Evolutionary conservation across 1,284 basidiomycete species (phyloP), one percentile per base, ranked within the genome.

Genomic region (Polyporus tsugae): DNA sequence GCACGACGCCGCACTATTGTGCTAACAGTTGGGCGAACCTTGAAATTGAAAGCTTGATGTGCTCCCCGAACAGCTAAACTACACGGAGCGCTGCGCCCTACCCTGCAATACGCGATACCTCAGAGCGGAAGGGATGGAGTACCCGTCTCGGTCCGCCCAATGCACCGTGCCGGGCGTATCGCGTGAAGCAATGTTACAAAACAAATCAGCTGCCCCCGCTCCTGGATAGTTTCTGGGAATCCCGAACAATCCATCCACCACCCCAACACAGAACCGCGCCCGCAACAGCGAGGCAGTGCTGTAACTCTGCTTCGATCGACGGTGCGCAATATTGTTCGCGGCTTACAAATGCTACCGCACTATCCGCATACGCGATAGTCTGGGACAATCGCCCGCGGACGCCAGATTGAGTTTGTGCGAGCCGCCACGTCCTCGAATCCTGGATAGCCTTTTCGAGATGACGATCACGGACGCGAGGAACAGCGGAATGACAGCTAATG

Each of bases 321-420:
- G 6, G 42, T 44, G 42, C 42, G 42, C 44, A 22, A n/a, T n/a
- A n/a, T 6, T 22, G 44, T 46, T 33, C 29, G 25, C 25, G 25
- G 52, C 25, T 29, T 15, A 55, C 52, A 35, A 49, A 49, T 25
- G n/a, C 2, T 2, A 11, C 46, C n/a, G 46, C 17, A 55, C 17
- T 29, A 35, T 35, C 52, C 29, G 15, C 52, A 35, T 55, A 33
- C 7, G 29, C 33, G 52, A 52, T 52, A 10, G 25, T 25, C 25
- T 52, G n/a, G n/a, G 22, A 52, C 52, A 17, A 7, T 19, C 25
- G 29, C 52, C 52, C 6, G 17, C 33, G 52, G 29, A 35, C 7
- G 52, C 29, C 52, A 55, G 33, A 33, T 55, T 55, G 52, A 55
- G 52, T 55, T 55, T 55, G 52, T 33, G 13, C 52, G 52, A 15